Conservation (phyloP, 108 stramenopile species). For the Cyclotella baltica region DNA sequence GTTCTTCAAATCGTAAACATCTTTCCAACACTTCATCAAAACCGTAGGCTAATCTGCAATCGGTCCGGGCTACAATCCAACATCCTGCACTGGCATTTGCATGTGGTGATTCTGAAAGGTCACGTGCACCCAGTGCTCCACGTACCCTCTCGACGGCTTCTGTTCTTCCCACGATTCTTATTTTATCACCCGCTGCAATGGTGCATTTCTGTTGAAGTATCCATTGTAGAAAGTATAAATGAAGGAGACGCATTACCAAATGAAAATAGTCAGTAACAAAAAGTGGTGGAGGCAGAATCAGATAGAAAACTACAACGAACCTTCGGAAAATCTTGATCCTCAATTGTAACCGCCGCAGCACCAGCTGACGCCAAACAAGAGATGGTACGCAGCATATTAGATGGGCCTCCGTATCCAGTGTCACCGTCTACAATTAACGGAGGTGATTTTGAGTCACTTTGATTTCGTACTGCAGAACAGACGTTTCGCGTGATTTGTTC, state of each 20-base stretch:
- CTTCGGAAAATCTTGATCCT: constrained; percentile 73
- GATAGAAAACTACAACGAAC: no score
- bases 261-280: no score
- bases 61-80: constrained; percentile 62
- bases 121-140: constrained; percentile 54
- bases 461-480: constrained; percentile 9
- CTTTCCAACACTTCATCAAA: constrained; percentile 61
- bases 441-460: neutral
- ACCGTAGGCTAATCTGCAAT: constrained; percentile 65
- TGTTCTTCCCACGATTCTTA: constrained; percentile 42
- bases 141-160: constrained; percentile 47
- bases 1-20: constrained; percentile 60
- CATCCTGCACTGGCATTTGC: constrained; percentile 7
- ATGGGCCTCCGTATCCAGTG: constrained; percentile 64
- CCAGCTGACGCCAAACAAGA: constrained; percentile 50
- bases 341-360: constrained; percentile 69
- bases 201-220: no score
- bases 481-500: constrained; percentile 51
- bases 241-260: no score
- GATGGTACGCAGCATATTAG: constrained; percentile 65
- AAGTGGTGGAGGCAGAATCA: no score
- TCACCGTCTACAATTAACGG: constrained; percentile 70
- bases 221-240: no score
- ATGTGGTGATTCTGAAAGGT: neutral
- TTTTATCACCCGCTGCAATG: constrained; percentile 51